These are phyloP conservation scores for Ambrosiella cleistominuta DNA, from an alignment of 2,329 filamentous ascomycete species.

Conservation along the genomic window DNA sequence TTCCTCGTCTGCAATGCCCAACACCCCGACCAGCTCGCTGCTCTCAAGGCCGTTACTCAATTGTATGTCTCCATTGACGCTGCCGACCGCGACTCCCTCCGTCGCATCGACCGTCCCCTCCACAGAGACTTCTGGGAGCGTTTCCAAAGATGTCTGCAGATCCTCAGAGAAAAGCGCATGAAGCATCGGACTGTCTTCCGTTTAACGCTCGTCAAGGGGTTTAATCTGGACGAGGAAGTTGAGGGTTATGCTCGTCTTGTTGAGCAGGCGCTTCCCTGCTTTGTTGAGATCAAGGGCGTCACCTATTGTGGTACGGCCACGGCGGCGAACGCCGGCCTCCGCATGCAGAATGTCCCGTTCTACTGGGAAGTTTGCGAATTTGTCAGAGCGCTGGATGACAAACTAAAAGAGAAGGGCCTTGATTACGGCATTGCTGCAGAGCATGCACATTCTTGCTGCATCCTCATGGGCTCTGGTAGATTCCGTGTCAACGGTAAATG, in stretches of 20 bases:
- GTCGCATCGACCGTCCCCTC: constrained; percentile 77
- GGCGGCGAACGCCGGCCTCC: constrained; percentile 66
- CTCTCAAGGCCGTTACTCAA: constrained; percentile 74
- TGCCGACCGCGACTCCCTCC: constrained; percentile 70
- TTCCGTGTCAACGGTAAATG: constrained; percentile 65
- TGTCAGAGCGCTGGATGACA: constrained; percentile 54
- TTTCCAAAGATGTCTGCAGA: constrained; percentile 79
- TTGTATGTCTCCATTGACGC: constrained; percentile 95
- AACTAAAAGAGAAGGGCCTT: constrained; percentile 52
- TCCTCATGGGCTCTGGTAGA: constrained; percentile 64
- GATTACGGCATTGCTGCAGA: constrained; percentile 85
- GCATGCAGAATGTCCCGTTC: constrained; percentile 95
- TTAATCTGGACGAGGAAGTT: constrained; percentile 90
- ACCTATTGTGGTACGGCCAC: constrained; percentile 90
- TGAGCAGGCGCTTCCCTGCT: constrained; percentile 70
- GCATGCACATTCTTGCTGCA: constrained; percentile 87
- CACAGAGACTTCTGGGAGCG: constrained; percentile 97
- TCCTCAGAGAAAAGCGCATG: constrained; percentile 66
- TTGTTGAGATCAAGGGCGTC: constrained; percentile 90
- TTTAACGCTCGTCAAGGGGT: constrained; percentile 88
- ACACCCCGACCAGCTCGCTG: constrained; percentile 75
- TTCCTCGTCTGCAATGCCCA: constrained; percentile 97
- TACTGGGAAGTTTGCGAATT: constrained; percentile 81
- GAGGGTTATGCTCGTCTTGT: constrained; percentile 81
- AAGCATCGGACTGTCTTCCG: constrained; percentile 86